Evolutionary conservation across 768 basidiomycete species (phyloP).

Genomic region (Boletus coccyginus): DNA sequence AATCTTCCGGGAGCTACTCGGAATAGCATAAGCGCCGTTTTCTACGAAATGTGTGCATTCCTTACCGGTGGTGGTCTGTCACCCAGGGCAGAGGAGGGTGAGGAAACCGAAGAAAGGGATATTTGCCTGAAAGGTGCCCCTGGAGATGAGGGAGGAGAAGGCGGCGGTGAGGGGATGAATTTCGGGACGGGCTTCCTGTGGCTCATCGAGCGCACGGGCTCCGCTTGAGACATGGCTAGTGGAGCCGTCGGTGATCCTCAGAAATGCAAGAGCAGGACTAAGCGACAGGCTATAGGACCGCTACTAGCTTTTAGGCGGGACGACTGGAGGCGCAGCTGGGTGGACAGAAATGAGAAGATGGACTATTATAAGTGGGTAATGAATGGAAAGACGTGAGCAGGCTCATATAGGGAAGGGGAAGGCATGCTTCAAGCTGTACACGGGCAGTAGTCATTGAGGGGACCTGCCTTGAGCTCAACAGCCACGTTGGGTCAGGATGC

Average conservation of each 20-base stretch:
- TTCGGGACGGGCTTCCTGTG: constrained; percentile 70
- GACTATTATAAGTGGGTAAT: constrained; percentile 28
- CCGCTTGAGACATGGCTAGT: constrained; percentile 27
- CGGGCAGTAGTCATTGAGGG: constrained; percentile 31
- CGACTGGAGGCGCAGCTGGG: constrained; percentile 24
- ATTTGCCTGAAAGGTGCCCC: constrained; percentile 33
- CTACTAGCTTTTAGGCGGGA: constrained; percentile 16
- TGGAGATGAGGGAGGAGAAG: constrained; percentile 35
- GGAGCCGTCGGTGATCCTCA: constrained; percentile 4
- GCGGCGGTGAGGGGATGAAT: constrained; percentile 64
- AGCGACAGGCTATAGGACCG: constrained; percentile 8
- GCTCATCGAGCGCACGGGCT: constrained; percentile 44
- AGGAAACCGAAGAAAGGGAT: constrained; percentile 27
- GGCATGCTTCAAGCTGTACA: constrained; percentile 32
- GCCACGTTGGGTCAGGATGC: constrained; percentile 35
- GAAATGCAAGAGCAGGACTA: constrained; percentile 5
- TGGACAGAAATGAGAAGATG: constrained; percentile 28
- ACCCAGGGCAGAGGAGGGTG: constrained; percentile 12
- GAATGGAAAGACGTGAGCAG: constrained; percentile 23
- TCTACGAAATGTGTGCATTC: background rate
- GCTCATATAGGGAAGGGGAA: constrained; percentile 31
- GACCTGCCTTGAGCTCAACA: constrained; percentile 33
- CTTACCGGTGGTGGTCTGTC: constrained; percentile 36
- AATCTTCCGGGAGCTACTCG: constrained; percentile 33
- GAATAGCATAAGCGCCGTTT: constrained; percentile 4